A percentile compares a stretch with the other conserved stretches of the same genome.
Evolutionary conservation across 2,329 filamentous ascomycete genomes (phyloP).

Genomic region (Colletotrichum theobromicola): DNA sequence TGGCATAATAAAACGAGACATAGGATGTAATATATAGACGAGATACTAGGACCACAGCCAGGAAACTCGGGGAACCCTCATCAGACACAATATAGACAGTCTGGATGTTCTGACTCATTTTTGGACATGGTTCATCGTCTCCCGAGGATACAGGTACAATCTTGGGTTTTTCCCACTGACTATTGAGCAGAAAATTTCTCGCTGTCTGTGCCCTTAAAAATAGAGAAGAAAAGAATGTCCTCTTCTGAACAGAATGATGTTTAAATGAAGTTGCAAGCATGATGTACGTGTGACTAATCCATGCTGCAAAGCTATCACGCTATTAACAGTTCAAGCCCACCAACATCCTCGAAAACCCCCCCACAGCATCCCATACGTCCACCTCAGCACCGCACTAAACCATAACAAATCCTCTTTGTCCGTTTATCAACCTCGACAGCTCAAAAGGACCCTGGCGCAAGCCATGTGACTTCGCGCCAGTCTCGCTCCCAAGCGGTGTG

Average conservation of each 20-base stretch:
- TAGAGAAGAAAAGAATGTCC: no score
- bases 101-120: no score
- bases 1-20: no score
- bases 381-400: not conserved
- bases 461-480: slow-evolving; percentile 35
- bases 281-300: not conserved
- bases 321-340: not conserved
- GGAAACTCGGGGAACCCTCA: no score
- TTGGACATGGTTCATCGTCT: no score
- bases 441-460: not conserved
- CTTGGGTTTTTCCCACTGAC: no score
- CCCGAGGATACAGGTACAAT: no score
- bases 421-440: not conserved
- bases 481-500: slow-evolving; percentile 26
- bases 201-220: no score
- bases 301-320: not conserved
- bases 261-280: not conserved
- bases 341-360: not conserved
- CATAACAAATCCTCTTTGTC: not conserved
- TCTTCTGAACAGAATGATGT: accelerated
- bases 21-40: no score
- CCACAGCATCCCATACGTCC: not conserved
- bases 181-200: no score
- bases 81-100: no score
- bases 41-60: no score